Percentiles rank a stretch among this genome's conserved stretches.
These are phyloP conservation scores for Fistulifera solaris DNA, from an alignment of 108 stramenopile genomes.

Conservation along the genomic window DNA sequence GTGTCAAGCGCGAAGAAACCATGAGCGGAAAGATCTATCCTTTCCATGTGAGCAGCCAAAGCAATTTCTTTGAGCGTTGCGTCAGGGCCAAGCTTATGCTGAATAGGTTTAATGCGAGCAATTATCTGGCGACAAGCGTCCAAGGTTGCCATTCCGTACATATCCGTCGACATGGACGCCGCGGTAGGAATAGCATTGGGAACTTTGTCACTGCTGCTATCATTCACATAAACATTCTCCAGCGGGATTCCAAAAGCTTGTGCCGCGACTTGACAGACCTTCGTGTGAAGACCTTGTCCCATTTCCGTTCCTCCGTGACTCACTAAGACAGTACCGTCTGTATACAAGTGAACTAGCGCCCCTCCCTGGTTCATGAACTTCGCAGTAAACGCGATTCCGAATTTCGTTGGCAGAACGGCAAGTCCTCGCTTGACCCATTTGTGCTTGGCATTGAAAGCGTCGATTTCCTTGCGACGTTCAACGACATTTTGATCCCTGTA, in stretches of 20 bases:
- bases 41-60: constrained; percentile 74
- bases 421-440: constrained; percentile 84
- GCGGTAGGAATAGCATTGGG: constrained; percentile 88
- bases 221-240: constrained; percentile 83
- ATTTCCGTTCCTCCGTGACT: constrained; percentile 93
- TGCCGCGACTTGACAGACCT: constrained; percentile 90
- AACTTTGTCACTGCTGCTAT: constrained; percentile 85
- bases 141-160: constrained; percentile 93
- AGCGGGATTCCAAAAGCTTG: constrained; percentile 85
- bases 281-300: constrained; percentile 94
- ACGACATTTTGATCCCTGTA: constrained; percentile 46
- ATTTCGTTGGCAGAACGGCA: constrained; percentile 84
- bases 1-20: constrained; percentile 82
- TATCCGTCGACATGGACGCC: constrained; percentile 86
- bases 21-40: constrained; percentile 85
- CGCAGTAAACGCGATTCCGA: constrained; percentile 83
- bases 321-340: constrained; percentile 87
- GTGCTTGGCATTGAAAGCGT: constrained; percentile 73
- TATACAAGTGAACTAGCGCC: constrained; percentile 89
- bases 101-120: constrained; percentile 65
- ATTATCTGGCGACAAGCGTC: constrained; percentile 91
- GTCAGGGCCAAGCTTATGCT: constrained; percentile 57
- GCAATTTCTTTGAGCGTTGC: constrained; percentile 56
- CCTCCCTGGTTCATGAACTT: constrained; percentile 91
- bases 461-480: constrained; percentile 45